Base-by-base conservation (phyloP, 2,329 filamentous ascomycete genomes). In the Magnaporthiopsis rhizophila region DNA sequence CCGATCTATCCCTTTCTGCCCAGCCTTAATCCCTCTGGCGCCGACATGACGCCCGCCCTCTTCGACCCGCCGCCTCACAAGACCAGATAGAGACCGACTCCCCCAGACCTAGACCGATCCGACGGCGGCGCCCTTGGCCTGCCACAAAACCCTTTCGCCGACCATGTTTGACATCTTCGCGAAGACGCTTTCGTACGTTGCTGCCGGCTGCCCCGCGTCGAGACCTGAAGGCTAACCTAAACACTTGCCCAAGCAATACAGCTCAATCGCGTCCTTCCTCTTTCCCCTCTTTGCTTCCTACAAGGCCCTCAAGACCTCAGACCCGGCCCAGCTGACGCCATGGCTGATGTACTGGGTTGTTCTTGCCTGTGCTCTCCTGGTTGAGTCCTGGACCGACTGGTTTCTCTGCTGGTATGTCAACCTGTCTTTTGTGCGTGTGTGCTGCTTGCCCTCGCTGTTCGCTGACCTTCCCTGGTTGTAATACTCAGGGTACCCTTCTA, bases 331-430 rank as follows among this genome's bases (percentile, higher is more conserved):
- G 74, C 84, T 97, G 66, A 91, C 91, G 68, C 94, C 94, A 88
- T 99, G 95, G 95, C 86, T 98, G 69, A 98, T 98, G 90, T 99
- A 98, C 84, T 99, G 94, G 90, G 92, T 97, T 66, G 92, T 97
- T 30, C 85, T 97, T 68, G 90, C 91, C 66, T 89, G 91, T 74
- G 86, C 88, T 71, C 82, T 93, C 65, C 85, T 95, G 67, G 86
- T 88, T 76, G 95, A 98, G 79, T 93, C 89, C 60, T 96, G 92
- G 86, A 87, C 90, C 65, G 86, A 89, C 71, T 97, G 94, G 78
- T 88, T 98, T 72, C 84, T 98, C 60, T 84, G 84, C 74, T 98
- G 92, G 89, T 88, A 78, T 63, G 78, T 61, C 15, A 15, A 45
- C 3, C 3, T 12, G 15, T 3, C 6, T 45, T 13, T 18, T 45